Percentiles rank a stretch among this genome's conserved stretches.
Conservation (phyloP, 257 asterid species). For the Solanum corneliomulleri region DNA sequence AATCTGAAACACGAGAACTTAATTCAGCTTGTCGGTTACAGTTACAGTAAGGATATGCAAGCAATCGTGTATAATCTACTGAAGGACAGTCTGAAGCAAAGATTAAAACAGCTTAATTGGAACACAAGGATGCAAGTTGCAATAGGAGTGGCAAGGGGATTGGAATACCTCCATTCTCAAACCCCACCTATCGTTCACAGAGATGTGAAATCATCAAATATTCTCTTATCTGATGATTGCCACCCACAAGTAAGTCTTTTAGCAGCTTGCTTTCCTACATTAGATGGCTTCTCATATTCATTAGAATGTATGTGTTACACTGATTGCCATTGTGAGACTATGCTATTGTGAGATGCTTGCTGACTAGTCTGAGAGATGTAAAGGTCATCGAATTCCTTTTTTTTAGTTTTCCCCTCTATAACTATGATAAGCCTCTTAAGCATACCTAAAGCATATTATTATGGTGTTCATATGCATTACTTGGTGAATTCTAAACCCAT, state of each 20-base stretch:
- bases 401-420: neutral
- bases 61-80: slow-evolving; percentile 46
- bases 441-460: neutral
- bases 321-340: neutral
- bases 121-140: slow-evolving; percentile 56
- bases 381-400: neutral
- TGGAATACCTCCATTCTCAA: slow-evolving; percentile 57
- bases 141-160: slow-evolving; percentile 57
- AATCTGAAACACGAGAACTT: slow-evolving; percentile 58
- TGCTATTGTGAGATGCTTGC: neutral
- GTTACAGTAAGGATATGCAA: slow-evolving; percentile 31
- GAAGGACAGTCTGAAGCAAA: slow-evolving; percentile 39
- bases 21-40: slow-evolving; percentile 46
- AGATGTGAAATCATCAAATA: slow-evolving; percentile 59
- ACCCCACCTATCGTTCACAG: slow-evolving; percentile 62
- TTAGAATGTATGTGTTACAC: neutral
- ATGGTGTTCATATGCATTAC: neutral
- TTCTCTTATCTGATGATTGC: slow-evolving; percentile 46
- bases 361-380: neutral
- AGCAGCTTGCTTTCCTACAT: neutral
- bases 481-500: neutral
- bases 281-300: neutral
- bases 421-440: neutral
- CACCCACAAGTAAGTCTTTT: slow-evolving; percentile 40
- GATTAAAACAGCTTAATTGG: slow-evolving; percentile 45